A percentile compares a stretch with the other conserved stretches of the same genome.
Evolutionary conservation across 2,329 filamentous ascomycete species (phyloP).

Genomic region (Colletotrichum abscissum): DNA sequence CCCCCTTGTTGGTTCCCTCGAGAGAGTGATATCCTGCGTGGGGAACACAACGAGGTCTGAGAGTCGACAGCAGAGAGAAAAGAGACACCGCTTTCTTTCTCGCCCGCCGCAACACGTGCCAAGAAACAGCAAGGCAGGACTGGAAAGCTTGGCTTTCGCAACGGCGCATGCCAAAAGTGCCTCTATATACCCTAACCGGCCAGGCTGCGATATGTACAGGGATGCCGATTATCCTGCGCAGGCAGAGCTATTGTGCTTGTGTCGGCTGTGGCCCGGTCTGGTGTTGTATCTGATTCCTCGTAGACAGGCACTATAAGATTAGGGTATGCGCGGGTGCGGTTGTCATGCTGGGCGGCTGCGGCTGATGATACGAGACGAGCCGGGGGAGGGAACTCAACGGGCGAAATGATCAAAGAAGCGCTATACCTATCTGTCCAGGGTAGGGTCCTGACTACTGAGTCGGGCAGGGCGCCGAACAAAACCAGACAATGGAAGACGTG

Average conservation of each 20-base stretch:
- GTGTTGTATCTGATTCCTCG: background rate
- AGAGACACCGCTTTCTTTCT: constrained; percentile 13
- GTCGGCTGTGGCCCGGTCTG: background rate
- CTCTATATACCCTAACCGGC: background rate
- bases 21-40: constrained; percentile 23
- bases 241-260: background rate
- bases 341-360: constrained; percentile 17
- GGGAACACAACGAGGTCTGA: background rate
- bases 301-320: constrained; percentile 6
- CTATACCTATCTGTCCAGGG: background rate
- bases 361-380: constrained; percentile 26
- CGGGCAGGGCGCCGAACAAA: constrained; percentile 11
- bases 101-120: background rate
- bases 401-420: background rate
- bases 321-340: constrained; percentile 15
- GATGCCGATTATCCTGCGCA: background rate
- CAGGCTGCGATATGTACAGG: constrained; percentile 3
- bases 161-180: constrained; percentile 27
- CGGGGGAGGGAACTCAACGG: constrained; percentile 10
- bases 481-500: background rate
- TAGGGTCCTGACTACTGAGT: background rate
- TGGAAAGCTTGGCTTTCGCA: constrained; percentile 44
- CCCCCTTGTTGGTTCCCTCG: constrained; percentile 24
- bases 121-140: background rate
- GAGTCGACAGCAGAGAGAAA: constrained; percentile 14